Base-by-base conservation (phyloP, 805 yeast species). In the Yarrowia yakushimensis region DNA sequence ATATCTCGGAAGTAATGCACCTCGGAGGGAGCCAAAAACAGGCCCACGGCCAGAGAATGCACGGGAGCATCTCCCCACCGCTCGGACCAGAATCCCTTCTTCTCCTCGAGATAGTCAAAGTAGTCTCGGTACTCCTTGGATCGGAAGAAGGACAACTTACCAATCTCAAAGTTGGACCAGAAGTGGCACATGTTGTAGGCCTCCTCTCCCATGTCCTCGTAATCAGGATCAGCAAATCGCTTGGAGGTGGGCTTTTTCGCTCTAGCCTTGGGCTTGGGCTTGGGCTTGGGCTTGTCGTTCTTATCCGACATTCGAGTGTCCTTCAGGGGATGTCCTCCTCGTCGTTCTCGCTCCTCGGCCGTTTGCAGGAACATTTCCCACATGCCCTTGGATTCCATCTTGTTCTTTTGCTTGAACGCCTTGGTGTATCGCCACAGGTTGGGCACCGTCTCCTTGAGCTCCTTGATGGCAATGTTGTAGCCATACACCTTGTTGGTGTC, bases 61-160 rank as follows among this genome's bases (percentile, higher is more conserved):
- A 93, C 85, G 0, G 97, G 97, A 0, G 97, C 97, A 78, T 93
- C 98, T 1, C 98, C 98, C 98, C 98, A 93, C 69, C 99, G 77
- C 72, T 94, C 97, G 61, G 82, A 80, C 80, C 85, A 91, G 70
- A 93, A 92, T 0, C 98, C 97, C 11, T 92, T 90, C 4, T 84
- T 76, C 8, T 73, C 55, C 63, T 94, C 97, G 54, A 93, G 73
- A 67, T 78, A 82, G 39, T 84, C 75, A 72, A 89, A 90, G 72
- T 85, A 92, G 25, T 78, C 78, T 55, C 83, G 79, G 73, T 93
- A 94, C 20, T 79, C 72, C 5, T 81, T 79, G 22, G 88, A 83
- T 43, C 81, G 78, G 78, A 90, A 92, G 18, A 92, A 72, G 67
- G 86, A 91, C 1, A 91, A 82, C 60, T 88, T 77, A 4, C 97